phyloP scores from a whole-genome alignment of 2,329 filamentous ascomycete genomes.

The Geosmithia flava region DNA sequence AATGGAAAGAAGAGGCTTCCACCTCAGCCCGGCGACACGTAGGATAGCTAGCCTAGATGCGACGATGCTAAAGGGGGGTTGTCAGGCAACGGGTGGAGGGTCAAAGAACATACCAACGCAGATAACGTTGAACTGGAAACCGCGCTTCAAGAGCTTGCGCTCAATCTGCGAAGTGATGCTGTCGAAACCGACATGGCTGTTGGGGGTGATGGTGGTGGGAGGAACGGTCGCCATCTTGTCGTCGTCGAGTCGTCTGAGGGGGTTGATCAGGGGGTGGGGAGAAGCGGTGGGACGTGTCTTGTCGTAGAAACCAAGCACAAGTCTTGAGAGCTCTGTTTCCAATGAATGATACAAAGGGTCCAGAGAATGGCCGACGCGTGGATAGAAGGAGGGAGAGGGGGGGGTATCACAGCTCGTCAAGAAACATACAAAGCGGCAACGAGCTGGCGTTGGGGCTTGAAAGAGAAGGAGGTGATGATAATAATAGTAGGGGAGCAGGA shows the following conservation, averaged over 20 bases:
- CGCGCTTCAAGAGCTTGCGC: conserved; percentile 98
- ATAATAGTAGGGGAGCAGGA: background rate
- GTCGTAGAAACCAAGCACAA: background rate
- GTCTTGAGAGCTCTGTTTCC: background rate
- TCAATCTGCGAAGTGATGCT: conserved; percentile 99
- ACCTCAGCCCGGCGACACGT: background rate
- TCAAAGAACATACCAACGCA: conserved; percentile 74
- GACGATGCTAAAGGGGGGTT: background rate
- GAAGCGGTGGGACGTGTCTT: background rate
- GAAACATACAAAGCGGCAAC: background rate
- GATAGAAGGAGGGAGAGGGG: background rate
- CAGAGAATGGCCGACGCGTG: background rate
- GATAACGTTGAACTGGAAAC: conserved; percentile 99
- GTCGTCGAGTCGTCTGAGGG: conserved; percentile 1
- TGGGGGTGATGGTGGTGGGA: conserved; percentile 65
- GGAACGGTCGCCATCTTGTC: conserved; percentile 50
- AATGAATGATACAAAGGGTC: background rate
- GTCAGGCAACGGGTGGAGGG: background rate
- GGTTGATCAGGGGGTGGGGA: conserved; percentile 6
- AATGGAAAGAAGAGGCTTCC: background rate
- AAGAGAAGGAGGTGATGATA: conserved; percentile 1
- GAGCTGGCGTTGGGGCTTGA: conserved; percentile 1
- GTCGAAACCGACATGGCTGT: conserved; percentile 99
- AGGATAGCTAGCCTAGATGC: background rate
- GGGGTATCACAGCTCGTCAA: too few species aligned